Base-by-base conservation (phyloP, 495 filamentous ascomycete genomes). In the Astrocystis sublimbata region DNA sequence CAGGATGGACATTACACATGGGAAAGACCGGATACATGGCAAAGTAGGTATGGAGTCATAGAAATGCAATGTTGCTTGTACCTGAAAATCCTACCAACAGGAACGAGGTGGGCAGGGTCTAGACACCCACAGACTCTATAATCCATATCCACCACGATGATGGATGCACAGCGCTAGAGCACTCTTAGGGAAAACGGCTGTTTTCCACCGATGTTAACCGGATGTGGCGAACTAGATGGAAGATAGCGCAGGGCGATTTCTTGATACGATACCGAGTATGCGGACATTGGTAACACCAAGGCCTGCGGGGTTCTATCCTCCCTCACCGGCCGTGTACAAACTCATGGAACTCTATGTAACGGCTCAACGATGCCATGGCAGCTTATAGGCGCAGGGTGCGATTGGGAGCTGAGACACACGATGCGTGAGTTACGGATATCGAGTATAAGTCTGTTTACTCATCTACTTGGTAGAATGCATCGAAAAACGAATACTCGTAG, bases 61-160 rank as follows among this genome's bases (percentile, higher is more conserved):
- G n/a, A n/a, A 13, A 17, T 31, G 28, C 46, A 30, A 49, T 30
- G 24, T 49, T n/a, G 6, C 46, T 15, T 26, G 46, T 49, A 49
- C 46, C 46, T 49, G 46, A 49, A 49, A 49, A 49, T 49, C 46
- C 46, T 49, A 31, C 46, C 26, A 49, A 26, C 13, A 8, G 9
- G 5, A 49, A 49, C 46, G 4, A 5, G 45, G 46, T 49, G 5
- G 30, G 30, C 46, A 8, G 12, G 45, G 46, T 49, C 46, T 31
- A 49, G 46, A 17, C 46, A 5, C 42, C 30, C 45, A 28, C n/a
- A n/a, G n/a, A n/a, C 26, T n/a, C 52, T 50, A 12, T 15, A 17
- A 49, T 15, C 13, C 21, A 46, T 49, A 12, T 30, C 46, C 26
- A 49, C 21, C 13, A 26, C 6, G 26, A 31, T 49, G 46, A 15